phyloP scores from a whole-genome alignment of 805 yeast genomes.

The Komagataella populi region DNA sequence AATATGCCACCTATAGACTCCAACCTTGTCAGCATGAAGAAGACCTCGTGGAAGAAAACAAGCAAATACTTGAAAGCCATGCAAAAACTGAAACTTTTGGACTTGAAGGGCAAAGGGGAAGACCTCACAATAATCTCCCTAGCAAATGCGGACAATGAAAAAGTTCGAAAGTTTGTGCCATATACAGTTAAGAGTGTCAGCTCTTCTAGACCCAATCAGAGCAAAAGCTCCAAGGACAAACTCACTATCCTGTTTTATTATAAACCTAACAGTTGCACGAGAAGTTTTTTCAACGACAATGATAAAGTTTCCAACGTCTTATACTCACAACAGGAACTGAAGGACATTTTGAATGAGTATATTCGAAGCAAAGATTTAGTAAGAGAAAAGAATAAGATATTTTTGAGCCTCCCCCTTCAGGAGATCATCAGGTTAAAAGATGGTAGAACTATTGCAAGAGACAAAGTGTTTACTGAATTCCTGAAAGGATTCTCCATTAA shows the following conservation, averaged over 20 bases:
- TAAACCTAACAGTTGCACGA: conserved; percentile 40
- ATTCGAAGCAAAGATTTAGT: conserved; percentile 38
- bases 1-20: conserved; percentile 62
- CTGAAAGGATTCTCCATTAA: conserved; percentile 32
- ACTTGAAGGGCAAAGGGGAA: conserved; percentile 75
- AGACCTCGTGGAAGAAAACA: conserved; percentile 82
- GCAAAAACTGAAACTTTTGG: conserved; percentile 62
- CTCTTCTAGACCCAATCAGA: not conserved
- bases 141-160: conserved; percentile 28
- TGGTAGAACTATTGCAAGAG: conserved; percentile 13
- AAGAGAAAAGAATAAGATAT: conserved; percentile 30
- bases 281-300: conserved; percentile 30
- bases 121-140: conserved; percentile 46
- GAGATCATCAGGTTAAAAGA: conserved; percentile 22
- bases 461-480: conserved; percentile 28
- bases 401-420: conserved; percentile 40
- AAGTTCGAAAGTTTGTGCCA: conserved; percentile 48
- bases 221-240: conserved; percentile 4
- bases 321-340: conserved; percentile 44
- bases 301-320: conserved; percentile 22
- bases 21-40: conserved; percentile 46
- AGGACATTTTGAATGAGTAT: conserved; percentile 38
- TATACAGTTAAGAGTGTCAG: conserved; percentile 28
- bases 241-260: conserved; percentile 26
- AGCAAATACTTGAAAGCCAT: conserved; percentile 75